A percentile compares a stretch with the other conserved stretches of the same genome.
phyloP scores from a whole-genome alignment of 192 early-diverging fungal genomes.

The Coemansia pectinata region DNA sequence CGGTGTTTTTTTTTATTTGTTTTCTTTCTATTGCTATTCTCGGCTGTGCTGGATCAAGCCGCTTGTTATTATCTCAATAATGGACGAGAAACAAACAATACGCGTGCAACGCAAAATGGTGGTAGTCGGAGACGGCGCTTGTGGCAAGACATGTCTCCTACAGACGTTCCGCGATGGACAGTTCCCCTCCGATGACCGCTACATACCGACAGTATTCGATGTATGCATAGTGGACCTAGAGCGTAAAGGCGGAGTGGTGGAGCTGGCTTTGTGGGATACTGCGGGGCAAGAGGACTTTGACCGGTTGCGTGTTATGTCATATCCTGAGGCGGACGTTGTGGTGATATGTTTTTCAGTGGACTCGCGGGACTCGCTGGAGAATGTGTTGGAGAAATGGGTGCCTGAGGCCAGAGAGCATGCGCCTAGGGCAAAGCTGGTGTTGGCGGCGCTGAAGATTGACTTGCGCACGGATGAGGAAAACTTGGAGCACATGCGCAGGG shows the following conservation, averaged over 20 bases:
- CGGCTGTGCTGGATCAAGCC: neutral
- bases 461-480: slow-evolving; percentile 30
- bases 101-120: slow-evolving; percentile 68
- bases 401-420: slow-evolving; percentile 33
- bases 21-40: neutral
- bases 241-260: slow-evolving; percentile 80
- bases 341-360: slow-evolving; percentile 92
- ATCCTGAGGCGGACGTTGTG: slow-evolving; percentile 90
- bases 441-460: slow-evolving; percentile 54
- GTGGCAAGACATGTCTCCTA: slow-evolving; percentile 90
- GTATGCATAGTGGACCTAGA: slow-evolving; percentile 90
- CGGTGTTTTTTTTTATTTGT: neutral
- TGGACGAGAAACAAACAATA: neutral
- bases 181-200: slow-evolving; percentile 66
- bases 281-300: slow-evolving; percentile 98
- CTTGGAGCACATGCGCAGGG: slow-evolving; percentile 55
- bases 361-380: slow-evolving; percentile 79
- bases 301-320: slow-evolving; percentile 87
- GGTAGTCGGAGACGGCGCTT: slow-evolving; percentile 92
- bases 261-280: slow-evolving; percentile 96
- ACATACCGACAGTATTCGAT: slow-evolving; percentile 94
- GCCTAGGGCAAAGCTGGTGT: slow-evolving; percentile 18
- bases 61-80: neutral
- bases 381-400: slow-evolving; percentile 60
- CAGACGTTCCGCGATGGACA: slow-evolving; percentile 80